Base-by-base conservation (phyloP, 2,329 filamentous ascomycete genomes). In the Diplodia scrobiculata region DNA sequence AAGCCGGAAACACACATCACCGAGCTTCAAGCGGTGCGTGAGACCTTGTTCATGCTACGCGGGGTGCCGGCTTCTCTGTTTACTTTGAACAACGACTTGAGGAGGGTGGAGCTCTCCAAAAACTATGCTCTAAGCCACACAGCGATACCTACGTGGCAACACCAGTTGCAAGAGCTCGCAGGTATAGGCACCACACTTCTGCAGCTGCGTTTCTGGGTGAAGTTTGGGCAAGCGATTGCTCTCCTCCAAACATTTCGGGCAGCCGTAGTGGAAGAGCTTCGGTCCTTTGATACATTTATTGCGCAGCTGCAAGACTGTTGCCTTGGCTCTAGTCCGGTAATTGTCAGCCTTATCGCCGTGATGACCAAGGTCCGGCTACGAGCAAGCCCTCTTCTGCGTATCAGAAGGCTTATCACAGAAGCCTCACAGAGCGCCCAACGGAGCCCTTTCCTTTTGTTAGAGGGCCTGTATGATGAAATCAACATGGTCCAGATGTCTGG, bases 21-120 rank as follows among this genome's bases (percentile, higher is more conserved):
- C 0, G 93, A 97, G 74, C 80, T 90, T 1, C 87, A 93, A 69
- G 81, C 88, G 11, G 79, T 93, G 29, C 86, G 92, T 55, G 92
- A 98, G 73, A 85, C 87, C 0, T 80, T 97, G 0, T 94, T 91
- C 72, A 96, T 97, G 91, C 83, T 98, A 0, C 86, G 87, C 64
- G 93, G 93, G 0, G 79, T 95, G 3, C 84, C 88, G 5, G 94
- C 90, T 2, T 89, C 87, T 1, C 73, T 97, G 0, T 97, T 93
- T 71, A 66, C 70, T 10, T 69, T 72, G 69, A 76, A 80, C 70
- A 73, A 63, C 36, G 66, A 69, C 34, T 1, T 62, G 58, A 29
- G 71, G 70, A 7, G 72, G 69, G 36, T 73, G 36, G 47, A 51
- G 6, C 59, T 29, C n/a, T 50, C 51, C 6, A 58, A 65, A 17